phyloP scores from a whole-genome alignment of 768 basidiomycete species.

The Candolleomyces efflorescens region DNA sequence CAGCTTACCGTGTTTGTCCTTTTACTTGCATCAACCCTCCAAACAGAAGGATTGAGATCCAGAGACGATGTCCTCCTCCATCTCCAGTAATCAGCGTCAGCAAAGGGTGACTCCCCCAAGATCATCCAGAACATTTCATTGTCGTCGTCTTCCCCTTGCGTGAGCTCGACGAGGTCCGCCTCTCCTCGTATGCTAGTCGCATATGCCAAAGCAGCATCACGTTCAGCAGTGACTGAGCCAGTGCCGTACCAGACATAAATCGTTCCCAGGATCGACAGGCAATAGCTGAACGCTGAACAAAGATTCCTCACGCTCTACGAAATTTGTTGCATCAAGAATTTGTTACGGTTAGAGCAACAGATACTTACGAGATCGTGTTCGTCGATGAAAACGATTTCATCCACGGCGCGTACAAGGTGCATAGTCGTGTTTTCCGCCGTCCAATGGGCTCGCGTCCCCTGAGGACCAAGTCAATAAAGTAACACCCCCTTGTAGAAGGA shows the following conservation, averaged over 20 bases:
- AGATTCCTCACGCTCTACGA: slow-evolving; percentile 57
- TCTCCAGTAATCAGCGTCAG: slow-evolving; percentile 79
- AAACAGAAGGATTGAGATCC: slow-evolving; percentile 46
- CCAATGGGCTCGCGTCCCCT: slow-evolving; percentile 77
- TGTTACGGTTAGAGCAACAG: neutral
- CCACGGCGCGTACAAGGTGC: slow-evolving; percentile 59
- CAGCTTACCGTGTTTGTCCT: slow-evolving; percentile 36
- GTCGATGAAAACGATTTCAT: slow-evolving; percentile 57
- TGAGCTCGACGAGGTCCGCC: slow-evolving; percentile 44
- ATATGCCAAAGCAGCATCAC: slow-evolving; percentile 59
- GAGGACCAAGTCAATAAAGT: neutral
- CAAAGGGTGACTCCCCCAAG: slow-evolving; percentile 71
- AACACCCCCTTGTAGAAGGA: neutral
- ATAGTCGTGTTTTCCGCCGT: slow-evolving; percentile 76
- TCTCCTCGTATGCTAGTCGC: slow-evolving; percentile 42
- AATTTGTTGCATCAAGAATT: neutral
- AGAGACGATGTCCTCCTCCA: slow-evolving; percentile 50
- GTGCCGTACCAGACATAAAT: slow-evolving; percentile 81
- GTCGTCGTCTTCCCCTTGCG: slow-evolving; percentile 58
- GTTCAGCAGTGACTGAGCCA: slow-evolving; percentile 59
- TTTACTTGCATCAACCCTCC: slow-evolving; percentile 47
- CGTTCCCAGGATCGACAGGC: slow-evolving; percentile 62
- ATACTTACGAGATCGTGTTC: slow-evolving; percentile 63
- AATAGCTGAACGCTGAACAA: slow-evolving; percentile 85
- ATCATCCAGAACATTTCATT: slow-evolving; percentile 89